These are phyloP conservation scores for Citrus maxima DNA, from an alignment of 345 rosid species.

Conservation along the genomic window DNA sequence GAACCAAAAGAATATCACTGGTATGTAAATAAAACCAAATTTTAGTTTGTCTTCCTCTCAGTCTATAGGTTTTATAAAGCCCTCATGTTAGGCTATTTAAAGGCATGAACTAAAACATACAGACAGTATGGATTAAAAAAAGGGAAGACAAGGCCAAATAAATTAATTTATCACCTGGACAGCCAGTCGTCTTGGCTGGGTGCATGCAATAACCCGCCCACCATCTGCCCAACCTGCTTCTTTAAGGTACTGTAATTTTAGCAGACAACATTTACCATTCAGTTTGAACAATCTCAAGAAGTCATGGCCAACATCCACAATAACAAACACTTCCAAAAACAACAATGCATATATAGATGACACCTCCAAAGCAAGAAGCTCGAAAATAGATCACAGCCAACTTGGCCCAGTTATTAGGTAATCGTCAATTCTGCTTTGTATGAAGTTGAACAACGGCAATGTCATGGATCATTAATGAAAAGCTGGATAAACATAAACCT, in stretches of 20 bases:
- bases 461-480: not conserved
- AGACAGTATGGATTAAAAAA: not conserved
- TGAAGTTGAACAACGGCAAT: not conserved
- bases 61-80: not conserved
- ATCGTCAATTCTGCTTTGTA: not conserved
- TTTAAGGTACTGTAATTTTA: slow-evolving; percentile 61
- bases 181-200: slow-evolving; percentile 93
- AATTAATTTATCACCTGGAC: slow-evolving; percentile 56
- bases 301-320: not conserved
- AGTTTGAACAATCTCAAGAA: not conserved
- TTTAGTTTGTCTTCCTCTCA: not conserved
- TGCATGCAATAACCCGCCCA: slow-evolving; percentile 90
- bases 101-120: not conserved
- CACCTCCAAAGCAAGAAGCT: not conserved
- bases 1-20: not conserved
- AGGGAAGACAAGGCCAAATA: not conserved
- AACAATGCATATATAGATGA: not conserved
- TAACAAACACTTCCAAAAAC: not conserved
- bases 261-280: not conserved
- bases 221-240: slow-evolving; percentile 99
- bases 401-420: not conserved
- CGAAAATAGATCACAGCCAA: not conserved
- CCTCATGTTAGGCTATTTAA: not conserved
- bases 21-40: not conserved
- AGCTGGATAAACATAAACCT: not conserved